Conservation (phyloP, 2,329 filamentous ascomycete species). For the Rutstroemia sp. region DNA sequence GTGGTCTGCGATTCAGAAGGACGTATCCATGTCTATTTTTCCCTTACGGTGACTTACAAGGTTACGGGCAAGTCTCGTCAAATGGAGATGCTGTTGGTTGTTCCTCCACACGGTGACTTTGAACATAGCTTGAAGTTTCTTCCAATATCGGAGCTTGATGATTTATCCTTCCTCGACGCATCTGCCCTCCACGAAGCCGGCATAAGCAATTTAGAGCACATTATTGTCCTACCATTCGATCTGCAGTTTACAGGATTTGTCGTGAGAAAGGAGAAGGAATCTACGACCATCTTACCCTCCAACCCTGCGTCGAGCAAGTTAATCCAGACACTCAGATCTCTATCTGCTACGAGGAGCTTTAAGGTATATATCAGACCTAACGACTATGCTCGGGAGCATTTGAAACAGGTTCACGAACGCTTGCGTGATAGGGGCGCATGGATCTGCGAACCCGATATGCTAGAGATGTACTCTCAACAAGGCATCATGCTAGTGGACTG, state of each 20-base stretch:
- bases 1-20: background rate
- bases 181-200: background rate
- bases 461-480: background rate
- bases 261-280: background rate
- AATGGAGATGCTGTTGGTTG: background rate
- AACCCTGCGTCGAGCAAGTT: background rate
- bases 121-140: background rate
- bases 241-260: background rate
- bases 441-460: background rate
- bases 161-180: background rate
- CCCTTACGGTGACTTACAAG: background rate
- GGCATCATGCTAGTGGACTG: background rate
- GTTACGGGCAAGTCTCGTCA: background rate
- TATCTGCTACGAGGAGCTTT: background rate
- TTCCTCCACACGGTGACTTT: background rate
- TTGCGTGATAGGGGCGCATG: background rate
- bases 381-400: background rate
- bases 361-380: background rate
- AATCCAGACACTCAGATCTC: background rate
- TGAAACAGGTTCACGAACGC: background rate
- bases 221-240: background rate
- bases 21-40: background rate
- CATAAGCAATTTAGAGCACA: background rate
- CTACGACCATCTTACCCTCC: background rate
- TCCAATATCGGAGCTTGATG: background rate